Evolutionary conservation across 108 stramenopile species (phyloP).

Genomic region (Conticribra guillardii): DNA sequence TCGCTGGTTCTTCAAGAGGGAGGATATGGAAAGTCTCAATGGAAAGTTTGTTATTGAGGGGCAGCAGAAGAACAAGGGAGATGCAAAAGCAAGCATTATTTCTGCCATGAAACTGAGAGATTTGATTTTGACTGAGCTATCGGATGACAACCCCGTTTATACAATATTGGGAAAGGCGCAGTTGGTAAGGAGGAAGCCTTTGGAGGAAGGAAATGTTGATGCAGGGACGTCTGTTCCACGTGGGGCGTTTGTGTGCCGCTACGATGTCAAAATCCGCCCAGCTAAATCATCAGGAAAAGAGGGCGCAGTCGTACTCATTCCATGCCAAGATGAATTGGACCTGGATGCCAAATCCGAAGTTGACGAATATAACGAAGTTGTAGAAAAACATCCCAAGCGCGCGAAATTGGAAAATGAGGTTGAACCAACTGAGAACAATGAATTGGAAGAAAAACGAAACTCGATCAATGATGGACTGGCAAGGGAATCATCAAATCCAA

Average conservation of each 20-base stretch:
- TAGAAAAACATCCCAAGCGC: slow-evolving; percentile 9
- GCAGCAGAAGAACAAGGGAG: slow-evolving; percentile 19
- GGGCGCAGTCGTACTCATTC: slow-evolving; percentile 21
- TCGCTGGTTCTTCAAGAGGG: slow-evolving; percentile 52
- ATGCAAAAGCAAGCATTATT: slow-evolving; percentile 25
- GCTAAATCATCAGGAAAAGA: slow-evolving; percentile 9
- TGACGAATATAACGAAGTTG: slow-evolving; percentile 6
- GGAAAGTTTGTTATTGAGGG: slow-evolving; percentile 47
- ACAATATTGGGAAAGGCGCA: slow-evolving; percentile 59
- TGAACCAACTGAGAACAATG: too few species aligned
- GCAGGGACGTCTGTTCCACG: slow-evolving; percentile 14
- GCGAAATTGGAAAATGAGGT: too few species aligned
- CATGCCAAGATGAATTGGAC: slow-evolving; percentile 38
- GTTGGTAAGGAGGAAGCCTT: slow-evolving; percentile 44
- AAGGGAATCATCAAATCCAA: slow-evolving; percentile 1
- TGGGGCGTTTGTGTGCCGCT: slow-evolving; percentile 56
- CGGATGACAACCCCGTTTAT: slow-evolving; percentile 66
- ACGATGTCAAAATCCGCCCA: slow-evolving; percentile 40
- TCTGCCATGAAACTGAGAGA: slow-evolving; percentile 52
- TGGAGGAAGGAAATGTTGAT: slow-evolving; percentile 13
- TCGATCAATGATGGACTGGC: slow-evolving; percentile 4
- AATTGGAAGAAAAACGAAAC: too few species aligned
- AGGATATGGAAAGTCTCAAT: slow-evolving; percentile 59
- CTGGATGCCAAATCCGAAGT: too few species aligned
- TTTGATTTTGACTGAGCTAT: slow-evolving; percentile 64